phyloP scores from a whole-genome alignment of 306 rosid species.

The Ziziphus jujuba region DNA sequence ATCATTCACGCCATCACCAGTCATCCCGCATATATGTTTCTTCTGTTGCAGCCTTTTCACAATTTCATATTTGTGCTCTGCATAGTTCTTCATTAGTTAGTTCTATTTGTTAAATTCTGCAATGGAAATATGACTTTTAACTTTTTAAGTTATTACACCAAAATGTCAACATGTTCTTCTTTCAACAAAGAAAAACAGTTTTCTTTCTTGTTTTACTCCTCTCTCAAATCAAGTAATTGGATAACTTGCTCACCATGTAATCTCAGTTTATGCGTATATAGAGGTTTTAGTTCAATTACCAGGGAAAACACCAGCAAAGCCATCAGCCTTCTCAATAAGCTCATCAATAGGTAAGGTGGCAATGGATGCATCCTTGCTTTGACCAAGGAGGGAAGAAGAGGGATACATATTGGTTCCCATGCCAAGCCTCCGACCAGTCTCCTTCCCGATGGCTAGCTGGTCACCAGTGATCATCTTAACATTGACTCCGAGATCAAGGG shows the following conservation, averaged over 20 bases:
- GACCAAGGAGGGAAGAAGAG: constrained; percentile 88
- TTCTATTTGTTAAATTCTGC: neutral
- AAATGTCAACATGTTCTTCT: no score
- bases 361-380: constrained; percentile 57
- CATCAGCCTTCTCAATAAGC: constrained; percentile 91
- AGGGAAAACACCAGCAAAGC: constrained; percentile 95
- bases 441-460: constrained; percentile 90
- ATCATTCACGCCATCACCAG: constrained; percentile 96
- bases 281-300: constrained; percentile 35
- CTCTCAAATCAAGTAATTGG: no score
- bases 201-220: no score
- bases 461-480: constrained; percentile 98
- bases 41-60: constrained; percentile 78
- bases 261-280: no score
- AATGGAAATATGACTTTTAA: neutral
- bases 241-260: no score
- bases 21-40: constrained; percentile 90
- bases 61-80: constrained; percentile 92
- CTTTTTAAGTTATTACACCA: neutral
- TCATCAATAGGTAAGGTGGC: constrained; percentile 73
- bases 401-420: constrained; percentile 99
- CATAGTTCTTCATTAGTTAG: constrained; percentile 17
- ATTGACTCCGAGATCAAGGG: constrained; percentile 78
- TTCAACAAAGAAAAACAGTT: no score
- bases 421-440: constrained; percentile 92